Evolutionary conservation across 495 filamentous ascomycete genomes (phyloP).

Genomic region (Pyronema domesticum): DNA sequence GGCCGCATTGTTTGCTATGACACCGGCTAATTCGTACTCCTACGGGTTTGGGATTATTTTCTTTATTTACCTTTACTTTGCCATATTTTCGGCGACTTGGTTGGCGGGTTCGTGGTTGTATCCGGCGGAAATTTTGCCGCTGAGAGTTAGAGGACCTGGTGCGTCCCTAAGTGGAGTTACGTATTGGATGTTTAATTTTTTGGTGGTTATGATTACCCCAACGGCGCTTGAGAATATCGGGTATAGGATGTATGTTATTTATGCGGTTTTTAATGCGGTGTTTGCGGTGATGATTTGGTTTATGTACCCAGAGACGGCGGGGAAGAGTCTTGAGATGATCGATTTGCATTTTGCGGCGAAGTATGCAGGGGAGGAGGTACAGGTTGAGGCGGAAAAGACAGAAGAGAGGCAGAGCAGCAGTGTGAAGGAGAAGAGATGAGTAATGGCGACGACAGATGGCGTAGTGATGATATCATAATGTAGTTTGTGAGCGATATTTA

Average conservation of each 20-base stretch:
- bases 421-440: too few species aligned
- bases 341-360: conserved; percentile 42
- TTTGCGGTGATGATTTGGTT: conserved; percentile 50
- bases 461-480: too few species aligned
- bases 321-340: conserved; percentile 53
- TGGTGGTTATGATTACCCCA: conserved; percentile 35
- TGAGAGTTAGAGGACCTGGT: conserved; percentile 48
- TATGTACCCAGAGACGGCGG: conserved; percentile 50
- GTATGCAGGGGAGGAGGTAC: not conserved
- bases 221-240: conserved; percentile 29
- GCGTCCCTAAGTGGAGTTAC: conserved; percentile 62
- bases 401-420: too few species aligned
- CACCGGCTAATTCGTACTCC: conserved; percentile 27
- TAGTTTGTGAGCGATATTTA: too few species aligned
- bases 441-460: too few species aligned
- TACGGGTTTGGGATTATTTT: conserved; percentile 46
- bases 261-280: conserved; percentile 43
- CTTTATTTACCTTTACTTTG: conserved; percentile 54
- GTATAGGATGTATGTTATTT: conserved; percentile 51
- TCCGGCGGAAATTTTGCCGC: conserved; percentile 53
- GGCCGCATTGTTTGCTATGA: conserved; percentile 28
- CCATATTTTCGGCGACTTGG: conserved; percentile 55
- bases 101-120: conserved; percentile 55
- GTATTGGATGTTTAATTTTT: conserved; percentile 56
- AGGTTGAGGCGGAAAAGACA: not conserved